A percentile compares a stretch with the other conserved stretches of the same genome.
Conservation (phyloP, 1,139 yeast species). For the Suhomyces bribrorum region DNA sequence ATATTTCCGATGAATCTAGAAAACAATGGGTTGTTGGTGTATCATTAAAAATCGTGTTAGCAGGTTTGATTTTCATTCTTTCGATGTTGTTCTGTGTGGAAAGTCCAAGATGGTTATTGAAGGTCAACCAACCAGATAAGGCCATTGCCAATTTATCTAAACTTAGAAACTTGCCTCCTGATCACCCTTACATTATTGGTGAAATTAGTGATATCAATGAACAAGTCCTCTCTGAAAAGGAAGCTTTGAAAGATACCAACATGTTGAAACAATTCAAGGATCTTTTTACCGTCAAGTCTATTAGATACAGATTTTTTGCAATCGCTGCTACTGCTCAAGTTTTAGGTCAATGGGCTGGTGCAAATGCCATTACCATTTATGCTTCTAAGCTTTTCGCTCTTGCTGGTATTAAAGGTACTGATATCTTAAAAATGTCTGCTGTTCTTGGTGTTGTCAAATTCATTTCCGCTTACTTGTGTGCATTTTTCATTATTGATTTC, state of each 20-base stretch:
- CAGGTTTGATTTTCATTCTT: constrained; percentile 41
- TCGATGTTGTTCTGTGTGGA: constrained; percentile 42
- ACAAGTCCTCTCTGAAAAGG: constrained; percentile 41
- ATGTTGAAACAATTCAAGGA: constrained; percentile 31
- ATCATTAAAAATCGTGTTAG: constrained; percentile 37
- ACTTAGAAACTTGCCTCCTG: constrained; percentile 50
- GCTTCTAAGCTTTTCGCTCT: constrained; percentile 56
- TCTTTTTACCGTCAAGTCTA: constrained; percentile 35
- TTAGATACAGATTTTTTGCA: constrained; percentile 46
- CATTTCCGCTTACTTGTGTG: constrained; percentile 43
- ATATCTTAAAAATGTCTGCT: constrained; percentile 47
- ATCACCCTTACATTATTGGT: constrained; percentile 52
- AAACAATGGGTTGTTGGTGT: constrained; percentile 36
- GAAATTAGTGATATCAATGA: constrained; percentile 55
- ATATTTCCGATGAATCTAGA: constrained; percentile 29
- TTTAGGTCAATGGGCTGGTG: constrained; percentile 65
- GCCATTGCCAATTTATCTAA: constrained; percentile 42
- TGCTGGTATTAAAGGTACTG: constrained; percentile 46
- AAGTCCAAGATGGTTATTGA: constrained; percentile 50
- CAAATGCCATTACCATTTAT: constrained; percentile 48
- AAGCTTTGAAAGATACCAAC: constrained; percentile 33
- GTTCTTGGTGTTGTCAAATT: constrained; percentile 51
- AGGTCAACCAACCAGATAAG: constrained; percentile 34
- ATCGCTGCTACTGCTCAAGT: constrained; percentile 48
- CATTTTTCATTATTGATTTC: constrained; percentile 50